Percentiles rank a stretch among this genome's conserved stretches.
phyloP scores from a whole-genome alignment of 2,329 filamentous ascomycete species.

The Penicillium griseofulvum region DNA sequence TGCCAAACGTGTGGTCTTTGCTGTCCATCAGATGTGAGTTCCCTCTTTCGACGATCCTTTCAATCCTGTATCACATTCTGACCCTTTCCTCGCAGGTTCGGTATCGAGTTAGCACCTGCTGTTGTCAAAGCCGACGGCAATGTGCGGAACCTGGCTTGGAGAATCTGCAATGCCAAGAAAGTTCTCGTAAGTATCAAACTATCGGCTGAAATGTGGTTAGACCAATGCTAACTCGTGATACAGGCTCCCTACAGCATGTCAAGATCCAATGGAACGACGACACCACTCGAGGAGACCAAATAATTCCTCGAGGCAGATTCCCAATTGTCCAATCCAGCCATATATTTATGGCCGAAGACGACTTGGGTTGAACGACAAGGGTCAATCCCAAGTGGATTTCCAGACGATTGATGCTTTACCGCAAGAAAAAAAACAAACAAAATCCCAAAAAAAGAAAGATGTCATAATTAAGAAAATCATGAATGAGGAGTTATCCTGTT shows the following conservation, averaged over 20 bases:
- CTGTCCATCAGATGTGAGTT: slow-evolving; percentile 82
- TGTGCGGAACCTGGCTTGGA: slow-evolving; percentile 86
- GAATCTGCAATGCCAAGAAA: slow-evolving; percentile 93
- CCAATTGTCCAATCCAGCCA: not conserved
- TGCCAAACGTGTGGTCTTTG: slow-evolving; percentile 85
- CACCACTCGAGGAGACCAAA: slow-evolving; percentile 47
- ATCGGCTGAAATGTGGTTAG: not conserved
- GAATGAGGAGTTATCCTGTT: not conserved
- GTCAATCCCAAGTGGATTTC: not conserved
- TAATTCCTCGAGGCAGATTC: not conserved
- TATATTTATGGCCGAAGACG: not conserved
- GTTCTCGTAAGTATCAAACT: slow-evolving; percentile 67
- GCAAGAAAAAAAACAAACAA: not conserved
- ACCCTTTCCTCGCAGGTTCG: slow-evolving; percentile 56
- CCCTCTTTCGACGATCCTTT: not conserved
- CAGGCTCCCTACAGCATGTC: slow-evolving; percentile 73
- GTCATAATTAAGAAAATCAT: not conserved
- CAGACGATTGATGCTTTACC: not conserved
- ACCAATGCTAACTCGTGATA: slow-evolving; percentile 9
- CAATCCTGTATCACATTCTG: slow-evolving; percentile 7
- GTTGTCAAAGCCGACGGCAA: slow-evolving; percentile 91
- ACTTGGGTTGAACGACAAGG: not conserved
- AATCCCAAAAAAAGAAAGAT: not conserved
- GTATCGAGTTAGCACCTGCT: slow-evolving; percentile 88
- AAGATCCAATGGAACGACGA: slow-evolving; percentile 60